Base-by-base conservation (phyloP, 768 basidiomycete genomes). In the Lentinus brumalis region DNA sequence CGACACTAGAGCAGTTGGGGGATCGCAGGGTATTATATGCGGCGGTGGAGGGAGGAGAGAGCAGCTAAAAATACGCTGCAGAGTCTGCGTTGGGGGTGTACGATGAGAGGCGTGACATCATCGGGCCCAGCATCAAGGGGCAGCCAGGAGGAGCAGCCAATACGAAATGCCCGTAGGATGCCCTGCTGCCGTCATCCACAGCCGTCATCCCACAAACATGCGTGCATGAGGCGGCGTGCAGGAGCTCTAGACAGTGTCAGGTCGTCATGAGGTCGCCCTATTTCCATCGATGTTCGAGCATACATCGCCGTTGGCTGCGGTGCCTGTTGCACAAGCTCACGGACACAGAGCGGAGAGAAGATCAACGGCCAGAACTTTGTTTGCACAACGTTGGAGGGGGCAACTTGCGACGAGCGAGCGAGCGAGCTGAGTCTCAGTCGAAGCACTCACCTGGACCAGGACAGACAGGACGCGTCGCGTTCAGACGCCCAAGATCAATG, bases 31-130 rank as follows among this genome's bases (percentile, higher is more conserved):
- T 50, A 57, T 49, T 57, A 51, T 58, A 49, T 42, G 10, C 26
- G 21, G 21, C 21, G 21, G 21, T 26, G 21, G 21, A 26, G 21
- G 21, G 21, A 26, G 21, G 21, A 26, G 21, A 26, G 21, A 26
- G 21, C 21, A 26, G 21, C 21, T 53, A 59, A 31, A 56, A 56
- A 56, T 59, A 59, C 26, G 21, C 30, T 18, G 52, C 12, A 41
- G 31, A 30, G 46, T 58, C 49, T 42, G 35, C 35, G 55, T 45
- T 54, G 31, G 39, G 32, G 21, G 21, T 26, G 21, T 10, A 50
- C 31, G 40, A 15, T 5, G 4, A 2, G 38, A 29, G 49, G 14
- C 18, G 46, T 63, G 62, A 63, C 57, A 59, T 63, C 62, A 63
- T 58, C 44, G 29, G 26, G 30, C 2, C 51, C 51, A 53, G 21